A percentile compares a stretch with the other conserved stretches of the same genome.
Evolutionary conservation across 192 early-diverging fungal genomes (phyloP).

Genomic region (Umbelopsis ramanniana): DNA sequence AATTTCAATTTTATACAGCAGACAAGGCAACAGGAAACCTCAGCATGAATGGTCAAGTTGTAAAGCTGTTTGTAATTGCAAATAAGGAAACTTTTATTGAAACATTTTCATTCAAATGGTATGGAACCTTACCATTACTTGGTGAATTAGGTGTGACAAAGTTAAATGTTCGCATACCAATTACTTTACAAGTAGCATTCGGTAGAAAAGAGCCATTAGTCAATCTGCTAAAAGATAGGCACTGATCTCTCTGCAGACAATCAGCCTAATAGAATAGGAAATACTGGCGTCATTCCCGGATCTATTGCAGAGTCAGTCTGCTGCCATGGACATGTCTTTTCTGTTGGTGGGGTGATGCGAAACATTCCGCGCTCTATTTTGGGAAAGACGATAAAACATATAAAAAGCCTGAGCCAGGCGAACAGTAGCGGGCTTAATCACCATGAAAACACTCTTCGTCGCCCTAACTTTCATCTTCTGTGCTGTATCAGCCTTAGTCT

Average conservation of each 20-base stretch:
- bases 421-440: background rate
- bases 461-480: background rate
- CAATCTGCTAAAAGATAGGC: too few species aligned
- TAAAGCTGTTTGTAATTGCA: conserved; percentile 6
- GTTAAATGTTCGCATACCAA: too few species aligned
- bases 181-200: too few species aligned
- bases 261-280: too few species aligned
- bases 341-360: background rate
- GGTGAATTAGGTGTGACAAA: too few species aligned
- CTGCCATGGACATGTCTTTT: background rate
- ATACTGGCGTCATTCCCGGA: background rate
- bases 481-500: background rate
- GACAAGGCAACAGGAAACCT: background rate
- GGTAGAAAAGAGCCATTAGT: too few species aligned
- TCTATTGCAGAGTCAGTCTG: too few species aligned
- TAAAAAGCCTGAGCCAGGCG: background rate
- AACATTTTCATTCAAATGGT: too few species aligned
- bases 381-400: background rate
- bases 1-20: background rate
- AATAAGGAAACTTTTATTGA: conserved; percentile 12
- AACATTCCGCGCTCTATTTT: background rate
- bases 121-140: too few species aligned
- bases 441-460: background rate
- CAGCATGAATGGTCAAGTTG: background rate
- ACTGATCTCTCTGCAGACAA: too few species aligned